Base-by-base conservation (phyloP, 2,329 filamentous ascomycete genomes). In the Alternaria longipes region DNA sequence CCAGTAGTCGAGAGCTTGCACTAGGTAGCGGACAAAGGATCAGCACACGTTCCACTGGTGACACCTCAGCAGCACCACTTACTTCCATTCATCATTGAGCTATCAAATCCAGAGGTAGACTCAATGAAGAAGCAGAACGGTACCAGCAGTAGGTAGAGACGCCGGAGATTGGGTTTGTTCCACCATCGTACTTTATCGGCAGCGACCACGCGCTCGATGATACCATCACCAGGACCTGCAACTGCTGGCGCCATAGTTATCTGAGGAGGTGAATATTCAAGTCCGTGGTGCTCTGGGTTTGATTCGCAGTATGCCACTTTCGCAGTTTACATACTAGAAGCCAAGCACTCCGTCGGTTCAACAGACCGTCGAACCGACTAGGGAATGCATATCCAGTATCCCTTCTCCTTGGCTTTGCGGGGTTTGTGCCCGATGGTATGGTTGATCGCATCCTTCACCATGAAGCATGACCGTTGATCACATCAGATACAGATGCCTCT, bases 121-220 rank as follows among this genome's bases (percentile, higher is more conserved):
- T 89, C 87, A 59, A 89, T 86, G 47, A 87, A 87, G 79, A 89
- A 85, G 72, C 85, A 87, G 44, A 85, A 85, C 22, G 85, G 85
- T 59, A 89, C 85, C 51, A 89, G 81, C 60, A 86, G 75, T 7
- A 89, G 71, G 68, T 89, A 89, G 38, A 89, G 79, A 18, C 70
- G 71, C 54, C 86, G 81, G 40, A 89, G 77, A 64, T 89, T 89
- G 1, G 83, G 85, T 74, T 89, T 89, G 69, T 81, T 82, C 78
- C 83, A 88, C 85, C 85, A 89, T 57, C 77, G 76, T 32, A 79
- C 78, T 34, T 75, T 74, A 61, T 84, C 82, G 12, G 76, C 74
- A 3, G 63, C 66, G 38, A 76, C 60, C 4, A 78, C 47, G 3
- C 62, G 61, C 56, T 80, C 78, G 24, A 81, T 64, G 26, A 76